Evolutionary conservation across 768 basidiomycete species (phyloP).

Genomic region (Tylopilus intermedius): DNA sequence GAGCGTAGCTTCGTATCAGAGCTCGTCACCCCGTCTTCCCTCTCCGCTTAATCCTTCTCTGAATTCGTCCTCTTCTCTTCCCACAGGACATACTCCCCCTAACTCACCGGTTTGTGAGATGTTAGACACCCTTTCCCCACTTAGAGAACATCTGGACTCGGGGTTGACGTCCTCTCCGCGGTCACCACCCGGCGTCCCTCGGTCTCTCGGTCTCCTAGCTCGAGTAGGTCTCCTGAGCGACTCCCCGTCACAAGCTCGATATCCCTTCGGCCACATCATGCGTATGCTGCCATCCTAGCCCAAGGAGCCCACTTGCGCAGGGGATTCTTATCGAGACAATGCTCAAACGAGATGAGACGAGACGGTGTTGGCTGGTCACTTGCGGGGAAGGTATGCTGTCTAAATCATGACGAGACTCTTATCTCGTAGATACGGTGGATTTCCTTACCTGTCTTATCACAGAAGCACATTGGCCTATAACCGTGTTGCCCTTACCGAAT

Average conservation of each 20-base stretch:
- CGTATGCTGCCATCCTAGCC: conserved; percentile 10
- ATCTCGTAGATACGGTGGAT: conserved; percentile 22
- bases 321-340: conserved; percentile 57
- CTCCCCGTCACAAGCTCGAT: conserved; percentile 1
- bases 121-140: conserved; percentile 13
- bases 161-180: conserved; percentile 1
- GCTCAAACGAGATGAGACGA: conserved; percentile 48
- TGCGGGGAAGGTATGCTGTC: conserved; percentile 49
- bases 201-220: conserved; percentile 7
- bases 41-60: conserved; percentile 25
- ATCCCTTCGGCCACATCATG: conserved; percentile 1
- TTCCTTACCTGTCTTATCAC: conserved; percentile 1
- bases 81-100: background rate
- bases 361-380: conserved; percentile 51
- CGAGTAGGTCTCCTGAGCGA: conserved; percentile 9
- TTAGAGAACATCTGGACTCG: background rate
- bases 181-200: background rate
- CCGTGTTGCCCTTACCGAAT: conserved; percentile 49
- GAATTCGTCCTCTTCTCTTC: conserved; percentile 1
- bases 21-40: conserved; percentile 14
- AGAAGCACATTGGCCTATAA: conserved; percentile 51
- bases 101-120: conserved; percentile 12
- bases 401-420: conserved; percentile 7
- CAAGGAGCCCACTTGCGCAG: conserved; percentile 8
- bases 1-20: conserved; percentile 8